phyloP scores from a whole-genome alignment of 805 yeast genomes.

The Ogataea nakhonphanomensis region DNA sequence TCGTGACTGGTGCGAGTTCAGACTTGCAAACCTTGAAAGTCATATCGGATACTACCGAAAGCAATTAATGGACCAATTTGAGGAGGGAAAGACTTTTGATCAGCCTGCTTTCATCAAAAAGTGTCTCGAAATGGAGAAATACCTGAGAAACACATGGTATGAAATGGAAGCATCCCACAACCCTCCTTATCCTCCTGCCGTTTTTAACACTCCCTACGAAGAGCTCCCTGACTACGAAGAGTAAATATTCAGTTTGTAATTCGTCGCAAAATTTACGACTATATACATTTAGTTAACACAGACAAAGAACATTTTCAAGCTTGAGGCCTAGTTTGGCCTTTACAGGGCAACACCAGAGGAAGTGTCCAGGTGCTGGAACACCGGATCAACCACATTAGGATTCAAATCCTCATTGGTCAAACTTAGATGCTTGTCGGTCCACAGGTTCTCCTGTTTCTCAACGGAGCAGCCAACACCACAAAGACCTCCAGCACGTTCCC shows the following conservation, averaged over 20 bases:
- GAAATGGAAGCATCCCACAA: slow-evolving; percentile 33
- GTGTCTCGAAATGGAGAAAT: slow-evolving; percentile 29
- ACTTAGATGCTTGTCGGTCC: slow-evolving; percentile 80
- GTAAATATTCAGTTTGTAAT: neutral
- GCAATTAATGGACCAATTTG: slow-evolving; percentile 17
- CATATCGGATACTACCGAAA: slow-evolving; percentile 24
- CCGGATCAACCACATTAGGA: slow-evolving; percentile 62
- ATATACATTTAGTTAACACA: neutral
- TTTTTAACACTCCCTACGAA: slow-evolving; percentile 24
- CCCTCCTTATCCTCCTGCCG: slow-evolving; percentile 27
- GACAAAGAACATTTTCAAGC: slow-evolving; percentile 4
- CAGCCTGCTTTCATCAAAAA: slow-evolving; percentile 27
- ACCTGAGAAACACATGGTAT: slow-evolving; percentile 28
- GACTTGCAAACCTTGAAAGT: slow-evolving; percentile 28
- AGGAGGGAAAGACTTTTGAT: slow-evolving; percentile 26
- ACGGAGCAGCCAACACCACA: slow-evolving; percentile 73
- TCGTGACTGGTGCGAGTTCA: slow-evolving; percentile 34
- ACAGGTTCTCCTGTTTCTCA: slow-evolving; percentile 56
- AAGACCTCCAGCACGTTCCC: slow-evolving; percentile 81
- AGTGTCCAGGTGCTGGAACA: slow-evolving; percentile 59
- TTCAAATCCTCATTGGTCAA: slow-evolving; percentile 63
- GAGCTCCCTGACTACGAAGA: slow-evolving; percentile 16
- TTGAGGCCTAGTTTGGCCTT: neutral
- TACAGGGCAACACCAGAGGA: slow-evolving; percentile 57
- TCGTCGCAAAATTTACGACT: too few species aligned